Conservation (phyloP, 345 rosid species). For the Reutealis trisperma region DNA sequence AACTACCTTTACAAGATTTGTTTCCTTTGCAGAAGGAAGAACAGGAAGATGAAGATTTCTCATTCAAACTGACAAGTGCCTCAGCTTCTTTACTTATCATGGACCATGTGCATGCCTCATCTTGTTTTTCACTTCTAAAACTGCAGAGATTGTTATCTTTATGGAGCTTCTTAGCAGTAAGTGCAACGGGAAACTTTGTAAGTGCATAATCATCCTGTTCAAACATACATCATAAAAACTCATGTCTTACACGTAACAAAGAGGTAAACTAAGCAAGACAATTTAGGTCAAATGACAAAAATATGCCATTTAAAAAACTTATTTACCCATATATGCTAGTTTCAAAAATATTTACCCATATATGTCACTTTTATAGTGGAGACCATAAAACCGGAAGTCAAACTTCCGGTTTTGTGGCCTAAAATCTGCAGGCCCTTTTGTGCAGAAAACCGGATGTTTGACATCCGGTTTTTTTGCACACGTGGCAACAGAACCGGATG, state of each 20-base stretch:
- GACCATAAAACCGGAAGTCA: no score
- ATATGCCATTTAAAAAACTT: no score
- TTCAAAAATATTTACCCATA: no score
- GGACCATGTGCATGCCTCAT: constrained; percentile 35
- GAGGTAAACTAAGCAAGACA: neutral
- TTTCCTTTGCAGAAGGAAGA: constrained; percentile 36
- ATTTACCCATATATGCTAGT: no score
- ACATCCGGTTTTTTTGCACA: no score
- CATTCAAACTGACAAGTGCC: constrained; percentile 37
- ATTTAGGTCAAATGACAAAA: no score
- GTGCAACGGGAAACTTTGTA: constrained; percentile 1
- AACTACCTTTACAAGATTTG: constrained; percentile 46
- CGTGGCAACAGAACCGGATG: no score
- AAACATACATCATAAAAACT: constrained; percentile 2
- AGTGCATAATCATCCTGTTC: constrained; percentile 21
- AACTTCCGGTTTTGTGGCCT: no score
- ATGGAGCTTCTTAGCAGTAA: constrained; percentile 8
- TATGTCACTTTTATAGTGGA: no score
- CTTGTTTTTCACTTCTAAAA: constrained; percentile 30
- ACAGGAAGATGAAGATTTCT: constrained; percentile 36
- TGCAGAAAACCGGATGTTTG: no score
- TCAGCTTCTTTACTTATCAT: constrained; percentile 39
- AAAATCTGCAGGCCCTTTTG: no score
- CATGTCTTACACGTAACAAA: neutral
- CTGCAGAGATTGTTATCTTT: constrained; percentile 17